phyloP scores from a whole-genome alignment of 1,284 basidiomycete genomes.

The Somion occarium region DNA sequence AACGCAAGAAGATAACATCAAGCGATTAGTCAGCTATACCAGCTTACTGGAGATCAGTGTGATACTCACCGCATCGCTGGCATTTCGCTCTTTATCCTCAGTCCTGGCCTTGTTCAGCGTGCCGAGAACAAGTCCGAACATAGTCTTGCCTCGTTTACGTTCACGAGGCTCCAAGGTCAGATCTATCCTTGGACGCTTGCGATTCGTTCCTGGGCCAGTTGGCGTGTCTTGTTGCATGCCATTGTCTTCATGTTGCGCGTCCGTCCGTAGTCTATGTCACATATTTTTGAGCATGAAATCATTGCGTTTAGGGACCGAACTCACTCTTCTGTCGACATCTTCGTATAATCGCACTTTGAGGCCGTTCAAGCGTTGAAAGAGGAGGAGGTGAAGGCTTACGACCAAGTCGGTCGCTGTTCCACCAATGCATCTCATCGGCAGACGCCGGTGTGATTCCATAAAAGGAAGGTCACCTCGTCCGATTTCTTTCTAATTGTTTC shows the following conservation, averaged over 20 bases:
- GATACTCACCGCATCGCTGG: slow-evolving; percentile 69
- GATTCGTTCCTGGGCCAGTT: slow-evolving; percentile 24
- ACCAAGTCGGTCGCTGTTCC: too few species aligned
- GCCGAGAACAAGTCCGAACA: slow-evolving; percentile 76
- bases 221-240: slow-evolving; percentile 22
- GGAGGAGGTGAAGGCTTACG: too few species aligned
- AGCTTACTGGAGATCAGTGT: too few species aligned
- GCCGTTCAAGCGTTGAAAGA: too few species aligned
- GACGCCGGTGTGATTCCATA: too few species aligned
- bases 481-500: too few species aligned
- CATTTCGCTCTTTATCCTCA: slow-evolving; percentile 74
- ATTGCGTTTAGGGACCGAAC: too few species aligned
- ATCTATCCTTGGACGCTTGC: slow-evolving; percentile 68
- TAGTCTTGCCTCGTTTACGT: slow-evolving; percentile 76
- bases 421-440: not conserved
- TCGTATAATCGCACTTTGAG: too few species aligned
- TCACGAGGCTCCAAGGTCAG: slow-evolving; percentile 47
- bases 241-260: slow-evolving; percentile 28
- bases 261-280: slow-evolving; percentile 13
- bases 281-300: not conserved
- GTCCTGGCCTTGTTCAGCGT: slow-evolving; percentile 80
- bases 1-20: slow-evolving; percentile 5
- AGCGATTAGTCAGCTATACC: not conserved
- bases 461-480: too few species aligned
- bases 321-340: slow-evolving; percentile 54